phyloP scores from a whole-genome alignment of 129 eudicot species.

The Escallonia herrerae region DNA sequence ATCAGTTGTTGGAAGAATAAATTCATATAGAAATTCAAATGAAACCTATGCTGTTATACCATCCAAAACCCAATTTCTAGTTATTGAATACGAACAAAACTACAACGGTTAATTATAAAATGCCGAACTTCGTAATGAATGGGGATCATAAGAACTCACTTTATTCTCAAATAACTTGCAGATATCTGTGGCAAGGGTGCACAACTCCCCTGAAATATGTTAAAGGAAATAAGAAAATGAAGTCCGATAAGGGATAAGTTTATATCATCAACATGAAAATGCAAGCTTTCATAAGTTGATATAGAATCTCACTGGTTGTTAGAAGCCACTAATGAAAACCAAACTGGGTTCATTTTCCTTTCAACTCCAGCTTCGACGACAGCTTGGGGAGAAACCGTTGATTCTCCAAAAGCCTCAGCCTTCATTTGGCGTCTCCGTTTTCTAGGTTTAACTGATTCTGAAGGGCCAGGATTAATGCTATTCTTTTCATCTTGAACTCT shows the following conservation, averaged over 20 bases:
- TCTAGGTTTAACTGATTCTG: slow-evolving; percentile 54
- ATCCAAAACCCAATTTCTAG: no score
- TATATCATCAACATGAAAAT: neutral
- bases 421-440: slow-evolving; percentile 51
- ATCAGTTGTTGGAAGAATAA: no score
- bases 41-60: neutral
- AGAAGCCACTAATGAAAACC: slow-evolving; percentile 73
- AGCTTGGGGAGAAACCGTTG: slow-evolving; percentile 36
- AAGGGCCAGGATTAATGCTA: slow-evolving; percentile 29
- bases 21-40: neutral
- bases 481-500: slow-evolving; percentile 58
- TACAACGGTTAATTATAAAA: no score
- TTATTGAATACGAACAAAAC: no score
- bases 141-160: slow-evolving; percentile 36
- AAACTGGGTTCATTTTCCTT: slow-evolving; percentile 46
- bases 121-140: neutral
- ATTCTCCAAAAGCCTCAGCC: slow-evolving; percentile 35
- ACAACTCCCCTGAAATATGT: slow-evolving; percentile 43
- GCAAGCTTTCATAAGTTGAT: neutral
- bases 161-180: slow-evolving; percentile 67
- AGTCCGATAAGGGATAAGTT: neutral
- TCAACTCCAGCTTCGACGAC: slow-evolving; percentile 43
- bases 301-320: slow-evolving; percentile 51
- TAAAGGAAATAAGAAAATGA: slow-evolving; percentile 6
- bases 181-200: slow-evolving; percentile 64